Percentiles rank a stretch among this genome's conserved stretches.
Conservation (phyloP, 805 yeast genomes). For the Pichia eremophila region DNA sequence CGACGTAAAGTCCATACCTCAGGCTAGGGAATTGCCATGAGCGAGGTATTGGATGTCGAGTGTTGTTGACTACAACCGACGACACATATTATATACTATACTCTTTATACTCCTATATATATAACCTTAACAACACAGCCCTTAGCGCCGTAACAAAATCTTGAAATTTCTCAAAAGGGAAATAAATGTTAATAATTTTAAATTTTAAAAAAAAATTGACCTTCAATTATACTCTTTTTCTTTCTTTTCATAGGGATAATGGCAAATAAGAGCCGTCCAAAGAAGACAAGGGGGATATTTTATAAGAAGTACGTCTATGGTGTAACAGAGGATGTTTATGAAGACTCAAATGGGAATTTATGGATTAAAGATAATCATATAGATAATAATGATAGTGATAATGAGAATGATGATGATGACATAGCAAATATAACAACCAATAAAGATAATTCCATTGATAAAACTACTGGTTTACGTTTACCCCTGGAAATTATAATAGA, state of each 20-base stretch:
- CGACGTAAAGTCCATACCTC: too few relatives aligned
- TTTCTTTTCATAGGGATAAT: slow-evolving; percentile 25
- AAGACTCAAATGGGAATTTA: not conserved
- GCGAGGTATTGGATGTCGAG: too few relatives aligned
- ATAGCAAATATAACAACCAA: not conserved
- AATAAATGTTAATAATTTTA: not conserved
- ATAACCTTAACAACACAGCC: too few relatives aligned
- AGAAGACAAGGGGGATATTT: slow-evolving; percentile 64
- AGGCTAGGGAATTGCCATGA: too few relatives aligned
- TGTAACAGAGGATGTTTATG: slow-evolving; percentile 7
- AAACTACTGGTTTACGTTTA: slow-evolving; percentile 18
- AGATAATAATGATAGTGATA: slow-evolving; percentile 8
- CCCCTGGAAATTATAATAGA: slow-evolving; percentile 43
- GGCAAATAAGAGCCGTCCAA: slow-evolving; percentile 85
- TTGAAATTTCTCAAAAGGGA: not conserved
- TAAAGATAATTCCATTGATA: slow-evolving; percentile 1
- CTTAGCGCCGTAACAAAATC: too few relatives aligned
- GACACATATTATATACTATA: too few relatives aligned
- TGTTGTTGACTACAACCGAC: too few relatives aligned
- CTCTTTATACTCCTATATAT: too few relatives aligned
- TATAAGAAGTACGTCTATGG: slow-evolving; percentile 66
- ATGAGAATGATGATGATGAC: not conserved
- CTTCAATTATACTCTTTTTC: not conserved
- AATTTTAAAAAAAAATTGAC: not conserved
- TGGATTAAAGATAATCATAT: not conserved